These are phyloP conservation scores for Chenopodium formosanum DNA, from an alignment of 148 eudicot genomes.

Conservation along the genomic window DNA sequence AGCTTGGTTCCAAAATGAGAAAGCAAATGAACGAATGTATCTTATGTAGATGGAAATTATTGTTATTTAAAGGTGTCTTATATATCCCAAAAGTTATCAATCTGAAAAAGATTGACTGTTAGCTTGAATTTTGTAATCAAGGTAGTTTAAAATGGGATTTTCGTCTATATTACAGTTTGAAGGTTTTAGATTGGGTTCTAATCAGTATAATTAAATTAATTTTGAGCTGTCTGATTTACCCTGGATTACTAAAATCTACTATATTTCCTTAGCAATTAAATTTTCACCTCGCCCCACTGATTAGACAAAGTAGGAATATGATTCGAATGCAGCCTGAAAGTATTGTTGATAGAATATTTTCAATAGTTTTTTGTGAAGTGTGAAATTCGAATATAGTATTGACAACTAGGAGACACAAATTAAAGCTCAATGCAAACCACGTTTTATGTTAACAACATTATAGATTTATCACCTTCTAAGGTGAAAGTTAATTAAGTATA, in stretches of 20 bases:
- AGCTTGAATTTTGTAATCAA: background rate
- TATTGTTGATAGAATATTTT: background rate
- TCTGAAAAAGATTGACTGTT: background rate
- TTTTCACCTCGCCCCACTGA: background rate
- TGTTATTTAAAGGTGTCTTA: background rate
- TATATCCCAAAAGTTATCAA: background rate
- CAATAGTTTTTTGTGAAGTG: background rate
- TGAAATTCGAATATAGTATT: background rate
- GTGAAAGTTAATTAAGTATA: background rate
- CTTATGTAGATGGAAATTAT: no score
- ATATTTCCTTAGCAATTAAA: background rate
- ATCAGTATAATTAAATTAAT: background rate
- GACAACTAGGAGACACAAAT: background rate
- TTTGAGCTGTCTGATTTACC: background rate
- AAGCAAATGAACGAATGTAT: background rate
- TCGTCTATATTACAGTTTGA: background rate
- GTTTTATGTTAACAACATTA: background rate
- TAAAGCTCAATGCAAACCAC: background rate
- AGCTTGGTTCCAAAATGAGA: background rate
- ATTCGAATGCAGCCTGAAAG: background rate
- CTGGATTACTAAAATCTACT: background rate
- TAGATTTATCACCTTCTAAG: background rate
- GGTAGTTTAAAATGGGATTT: background rate
- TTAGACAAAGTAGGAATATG: background rate
- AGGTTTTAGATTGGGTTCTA: background rate